Evolutionary conservation across 2,329 filamentous ascomycete genomes (phyloP).

Genomic region (Aspergillus novoparasiticus): DNA sequence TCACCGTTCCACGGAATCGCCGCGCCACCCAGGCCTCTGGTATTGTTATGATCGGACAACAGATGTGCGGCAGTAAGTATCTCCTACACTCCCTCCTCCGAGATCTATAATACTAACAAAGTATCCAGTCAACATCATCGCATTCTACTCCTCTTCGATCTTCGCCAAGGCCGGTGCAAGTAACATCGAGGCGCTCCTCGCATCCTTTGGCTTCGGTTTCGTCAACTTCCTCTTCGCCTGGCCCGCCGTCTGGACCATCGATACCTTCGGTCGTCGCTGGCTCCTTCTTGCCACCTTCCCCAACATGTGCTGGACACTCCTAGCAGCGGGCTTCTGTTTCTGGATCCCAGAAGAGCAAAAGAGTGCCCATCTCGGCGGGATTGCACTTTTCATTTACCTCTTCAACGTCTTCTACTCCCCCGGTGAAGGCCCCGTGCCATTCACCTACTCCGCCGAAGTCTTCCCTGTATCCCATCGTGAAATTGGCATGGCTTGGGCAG

Average conservation of each 20-base stretch:
- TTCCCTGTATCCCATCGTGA: slow-evolving; percentile 60
- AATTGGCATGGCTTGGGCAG: slow-evolving; percentile 51
- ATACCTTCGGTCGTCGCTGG: slow-evolving; percentile 65
- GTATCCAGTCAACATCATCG: slow-evolving; percentile 65
- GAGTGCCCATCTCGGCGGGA: slow-evolving; percentile 51
- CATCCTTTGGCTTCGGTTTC: slow-evolving; percentile 67
- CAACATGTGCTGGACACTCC: slow-evolving; percentile 67
- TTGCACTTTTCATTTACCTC: slow-evolving; percentile 65
- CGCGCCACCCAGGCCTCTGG: slow-evolving; percentile 74
- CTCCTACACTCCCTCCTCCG: neutral
- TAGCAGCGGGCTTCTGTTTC: slow-evolving; percentile 63
- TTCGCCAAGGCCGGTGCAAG: slow-evolving; percentile 58
- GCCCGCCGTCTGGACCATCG: slow-evolving; percentile 67
- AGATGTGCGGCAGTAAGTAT: slow-evolving; percentile 61
- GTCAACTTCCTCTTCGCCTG: slow-evolving; percentile 68
- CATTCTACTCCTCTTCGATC: slow-evolving; percentile 70
- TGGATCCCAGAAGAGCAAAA: slow-evolving; percentile 48
- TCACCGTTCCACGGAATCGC: slow-evolving; percentile 52
- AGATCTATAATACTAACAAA: neutral
- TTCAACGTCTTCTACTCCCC: slow-evolving; percentile 68
- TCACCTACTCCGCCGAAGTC: slow-evolving; percentile 58
- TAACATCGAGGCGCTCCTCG: slow-evolving; percentile 60
- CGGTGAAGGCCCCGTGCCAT: slow-evolving; percentile 61
- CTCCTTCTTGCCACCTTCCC: slow-evolving; percentile 68
- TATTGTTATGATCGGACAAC: slow-evolving; percentile 77